A percentile compares a stretch with the other conserved stretches of the same genome.
Evolutionary conservation across 805 yeast species (phyloP).

Genomic region (Kuraishia floccosa): DNA sequence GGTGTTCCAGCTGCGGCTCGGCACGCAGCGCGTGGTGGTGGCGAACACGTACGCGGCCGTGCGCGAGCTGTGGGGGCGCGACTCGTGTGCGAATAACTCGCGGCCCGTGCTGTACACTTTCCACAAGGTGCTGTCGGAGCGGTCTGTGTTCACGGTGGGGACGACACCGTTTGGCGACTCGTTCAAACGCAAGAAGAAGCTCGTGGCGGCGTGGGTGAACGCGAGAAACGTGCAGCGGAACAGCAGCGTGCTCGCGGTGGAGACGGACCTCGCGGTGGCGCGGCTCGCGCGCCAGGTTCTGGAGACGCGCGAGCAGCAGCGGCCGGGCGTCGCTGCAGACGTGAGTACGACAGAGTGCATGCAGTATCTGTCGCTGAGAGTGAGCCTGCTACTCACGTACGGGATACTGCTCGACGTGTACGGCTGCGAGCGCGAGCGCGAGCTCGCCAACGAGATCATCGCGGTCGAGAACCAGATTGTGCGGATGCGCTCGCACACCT

Average conservation of each 20-base stretch:
- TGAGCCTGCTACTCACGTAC: conserved; percentile 39
- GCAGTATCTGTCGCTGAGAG: conserved; percentile 40
- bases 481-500: conserved; percentile 42
- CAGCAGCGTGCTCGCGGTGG: conserved; percentile 23
- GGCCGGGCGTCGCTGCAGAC: conserved; percentile 12
- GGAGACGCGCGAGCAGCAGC: background rate
- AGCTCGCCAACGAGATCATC: conserved; percentile 39
- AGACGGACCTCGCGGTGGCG: conserved; percentile 16
- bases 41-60: conserved; percentile 57
- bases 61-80: conserved; percentile 37
- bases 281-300: conserved; percentile 1
- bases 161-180: conserved; percentile 48
- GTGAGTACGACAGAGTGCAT: conserved; percentile 25
- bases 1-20: conserved; percentile 56
- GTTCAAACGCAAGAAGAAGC: conserved; percentile 34
- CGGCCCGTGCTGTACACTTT: conserved; percentile 60
- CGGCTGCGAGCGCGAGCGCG: conserved; percentile 20
- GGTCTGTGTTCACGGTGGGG: conserved; percentile 52
- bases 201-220: conserved; percentile 32
- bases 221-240: conserved; percentile 20
- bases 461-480: conserved; percentile 46
- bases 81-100: conserved; percentile 45
- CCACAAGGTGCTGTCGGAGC: conserved; percentile 45
- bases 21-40: conserved; percentile 43
- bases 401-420: conserved; percentile 37